Evolutionary conservation across 176 grass and related monocot genomes (phyloP).

Genomic region (Microstegium vimineum): DNA sequence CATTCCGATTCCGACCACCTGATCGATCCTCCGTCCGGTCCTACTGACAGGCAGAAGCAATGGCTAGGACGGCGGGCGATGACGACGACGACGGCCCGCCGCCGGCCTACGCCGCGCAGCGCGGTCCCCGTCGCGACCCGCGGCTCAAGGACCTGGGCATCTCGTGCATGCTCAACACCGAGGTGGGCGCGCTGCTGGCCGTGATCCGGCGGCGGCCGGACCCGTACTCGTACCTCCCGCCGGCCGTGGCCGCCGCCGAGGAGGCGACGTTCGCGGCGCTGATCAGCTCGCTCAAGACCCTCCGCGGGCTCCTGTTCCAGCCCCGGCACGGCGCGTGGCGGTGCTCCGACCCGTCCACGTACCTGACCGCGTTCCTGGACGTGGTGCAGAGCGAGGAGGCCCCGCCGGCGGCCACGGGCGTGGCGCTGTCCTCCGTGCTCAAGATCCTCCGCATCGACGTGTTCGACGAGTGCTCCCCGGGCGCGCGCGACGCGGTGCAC

Average conservation of each 20-base stretch:
- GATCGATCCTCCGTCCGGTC: neutral
- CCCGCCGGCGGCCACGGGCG: conserved; percentile 61
- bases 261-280: conserved; percentile 46
- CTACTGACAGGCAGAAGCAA: neutral
- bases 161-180: conserved; percentile 98
- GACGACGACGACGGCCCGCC: conserved; percentile 42
- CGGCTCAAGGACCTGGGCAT: conserved; percentile 69
- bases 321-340: conserved; percentile 67
- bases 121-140: conserved; percentile 34
- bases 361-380: conserved; percentile 78
- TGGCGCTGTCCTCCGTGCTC: conserved; percentile 72
- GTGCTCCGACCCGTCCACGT: conserved; percentile 70
- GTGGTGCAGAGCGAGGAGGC: conserved; percentile 79
- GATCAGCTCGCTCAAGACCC: conserved; percentile 65
- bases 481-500: conserved; percentile 68
- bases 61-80: conserved; percentile 32
- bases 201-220: conserved; percentile 72
- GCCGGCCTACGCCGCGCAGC: conserved; percentile 10
- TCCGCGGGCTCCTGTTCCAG: conserved; percentile 82
- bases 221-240: conserved; percentile 42
- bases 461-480: conserved; percentile 87
- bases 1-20: neutral
- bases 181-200: conserved; percentile 75
- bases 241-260: conserved; percentile 27
- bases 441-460: conserved; percentile 80